Base-by-base conservation (phyloP, 768 basidiomycete species). In the Leucocoprinus sp. region DNA sequence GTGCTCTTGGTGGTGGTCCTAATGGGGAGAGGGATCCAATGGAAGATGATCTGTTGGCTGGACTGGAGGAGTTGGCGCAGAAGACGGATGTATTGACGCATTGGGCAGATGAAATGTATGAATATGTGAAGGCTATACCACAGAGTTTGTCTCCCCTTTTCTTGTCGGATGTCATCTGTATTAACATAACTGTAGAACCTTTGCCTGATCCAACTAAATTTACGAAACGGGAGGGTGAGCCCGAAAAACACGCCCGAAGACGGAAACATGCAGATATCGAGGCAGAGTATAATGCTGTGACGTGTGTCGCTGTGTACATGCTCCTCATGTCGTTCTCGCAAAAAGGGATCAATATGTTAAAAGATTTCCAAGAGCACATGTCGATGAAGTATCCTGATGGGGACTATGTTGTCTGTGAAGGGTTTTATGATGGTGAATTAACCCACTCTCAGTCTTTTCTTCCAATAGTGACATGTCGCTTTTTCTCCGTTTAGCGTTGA, bases 91-190 rank as follows among this genome's bases (percentile, higher is more conserved):
- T 93, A 42, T 66, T 98, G 48, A 86, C 87, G 46, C 84, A 87
- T 50, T 95, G 93, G 80, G 96, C 88, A 17, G 95, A 98, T 53
- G 86, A 92, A 70, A 84, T 96, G 77, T 87, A 89, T 55, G 87
- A 89, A 55, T 82, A 80, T 57, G 85, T 92, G 21, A 90, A 90
- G 60, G 84, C 80, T 12, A 70, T 87, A 27, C 86, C 89, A 17
- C 82, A 88, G 62, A 89, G 86, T 90, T 54, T 31, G 86, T 72
- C 47, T 19, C 45, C 27, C 43, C 34, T 26, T 39, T 37, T 37
- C 6, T 18, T 17, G 5, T 18, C 17, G 12, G 34, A 18, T 37
- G 8, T 19, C 35, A 34, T 14, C 33, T 27, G 4, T 7, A 15
- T 43, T 57, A 42, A 40, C 27, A 8, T 8, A 18, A 22, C 45